Evolutionary conservation across 805 yeast species (phyloP).

Genomic region (Spathaspora boniae): DNA sequence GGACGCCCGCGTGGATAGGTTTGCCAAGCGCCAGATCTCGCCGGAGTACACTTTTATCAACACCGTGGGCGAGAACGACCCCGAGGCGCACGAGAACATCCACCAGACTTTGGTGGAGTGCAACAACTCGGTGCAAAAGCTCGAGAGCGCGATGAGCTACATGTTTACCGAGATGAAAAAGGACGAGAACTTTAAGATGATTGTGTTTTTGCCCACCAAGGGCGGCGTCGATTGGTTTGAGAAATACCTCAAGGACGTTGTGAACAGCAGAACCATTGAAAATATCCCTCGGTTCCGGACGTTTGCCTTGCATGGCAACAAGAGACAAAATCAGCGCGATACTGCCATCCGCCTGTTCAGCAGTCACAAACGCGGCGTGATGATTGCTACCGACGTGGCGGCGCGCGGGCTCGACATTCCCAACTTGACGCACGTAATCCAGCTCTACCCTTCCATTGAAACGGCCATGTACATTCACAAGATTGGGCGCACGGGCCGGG

Average conservation of each 20-base stretch:
- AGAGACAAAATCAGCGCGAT: constrained; percentile 68
- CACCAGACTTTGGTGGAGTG: constrained; percentile 63
- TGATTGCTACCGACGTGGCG: constrained; percentile 88
- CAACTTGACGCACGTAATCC: constrained; percentile 79
- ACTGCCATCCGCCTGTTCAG: constrained; percentile 54
- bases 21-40: constrained; percentile 62
- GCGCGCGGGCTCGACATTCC: constrained; percentile 98
- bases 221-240: constrained; percentile 59
- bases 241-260: constrained; percentile 28
- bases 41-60: constrained; percentile 58
- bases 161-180: constrained; percentile 39
- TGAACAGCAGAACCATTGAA: constrained; percentile 5
- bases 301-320: constrained; percentile 58
- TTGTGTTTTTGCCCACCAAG: constrained; percentile 80
- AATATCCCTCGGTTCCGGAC: constrained; percentile 1
- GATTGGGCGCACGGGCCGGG: constrained; percentile 95
- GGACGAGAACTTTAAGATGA: constrained; percentile 59
- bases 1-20: constrained; percentile 58
- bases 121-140: constrained; percentile 52
- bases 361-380: constrained; percentile 44
- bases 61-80: constrained; percentile 69
- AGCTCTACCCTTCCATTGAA: constrained; percentile 72
- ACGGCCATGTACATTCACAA: constrained; percentile 85
- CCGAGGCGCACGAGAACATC: constrained; percentile 74
- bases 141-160: constrained; percentile 54